Base-by-base conservation (phyloP, 768 basidiomycete species). In the Pluteus cervinus region DNA sequence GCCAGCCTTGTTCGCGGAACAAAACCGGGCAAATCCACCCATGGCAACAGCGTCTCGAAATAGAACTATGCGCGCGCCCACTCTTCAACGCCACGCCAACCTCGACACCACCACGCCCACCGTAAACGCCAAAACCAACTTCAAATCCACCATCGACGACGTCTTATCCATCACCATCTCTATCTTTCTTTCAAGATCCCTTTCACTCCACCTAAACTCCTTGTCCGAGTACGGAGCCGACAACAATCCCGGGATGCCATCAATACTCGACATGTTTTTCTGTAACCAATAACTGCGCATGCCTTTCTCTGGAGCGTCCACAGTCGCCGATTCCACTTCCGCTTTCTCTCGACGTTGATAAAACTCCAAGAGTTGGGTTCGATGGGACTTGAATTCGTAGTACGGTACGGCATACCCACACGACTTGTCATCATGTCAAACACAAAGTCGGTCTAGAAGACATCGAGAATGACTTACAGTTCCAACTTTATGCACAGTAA, bases 391-490 rank as follows among this genome's bases (percentile, higher is more conserved):
- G 57, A 73, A 84, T 29, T 66, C 60, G 51, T 73, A 82, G 47
- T 68, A 69, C 2, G 83, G 81, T 17, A 82, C 70, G 1, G 70
- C 69, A 45, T 68, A 83, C 16, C 82, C 80, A 45, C 80, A 85
- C 2, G 80, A 80, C 82, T 83, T 14, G 14, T 37, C 11, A 14
- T 24, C 32, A 9, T 35, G 10, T 5, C 28, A 7, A 28, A 24
- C 29, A 11, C 11, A n/a, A 39, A 28, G 34, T 14, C 9, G 26
- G 24, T 21, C 17, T 24, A 7, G 20, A 5, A 25, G 33, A 18
- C 18, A 25, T 14, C n/a, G n/a, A n/a, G n/a, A n/a, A n/a, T n/a
- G n/a, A 50, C 67, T 45, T 46, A 71, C 72, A 2, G 65, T 64
- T 33, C 58, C 57, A 39, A 81, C 76, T 59, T 75, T 75, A 52